Evolutionary conservation across 78 protist species (phyloP), one percentile per base, ranked within the genome.

Genomic region (Dictyostelium capitatum): DNA sequence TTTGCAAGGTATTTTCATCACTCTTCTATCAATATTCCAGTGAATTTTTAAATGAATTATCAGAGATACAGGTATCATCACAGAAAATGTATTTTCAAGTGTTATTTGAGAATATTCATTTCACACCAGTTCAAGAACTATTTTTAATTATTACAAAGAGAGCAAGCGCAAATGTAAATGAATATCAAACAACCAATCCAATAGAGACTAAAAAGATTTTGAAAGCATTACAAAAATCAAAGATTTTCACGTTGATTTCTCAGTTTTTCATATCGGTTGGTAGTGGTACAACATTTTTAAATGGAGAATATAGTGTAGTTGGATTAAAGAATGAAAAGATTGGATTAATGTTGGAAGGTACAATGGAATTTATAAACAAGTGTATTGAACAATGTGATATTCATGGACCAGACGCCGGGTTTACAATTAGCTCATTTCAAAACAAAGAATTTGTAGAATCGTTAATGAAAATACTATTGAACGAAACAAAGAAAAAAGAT

Each of bases 111-210:
- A 47, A 85, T 77, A 20, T 85, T 11, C 37, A 75, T 19, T 46
- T 48, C 25, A 50, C 50, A 75, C 82, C 92, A 25, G 64, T 85
- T 20, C 79, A 85, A 62, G 92, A 85, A 3, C 11, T 85, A 8
- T 79, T 85, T 17, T 8, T 85, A 15, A 51, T 47, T 7, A 75
- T 85, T 4, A 50, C 83, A 73, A 85, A 85, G 48, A 41, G 92
- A 25, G 92, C 92, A 17, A 32, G 75, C 15, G 32, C 75, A 14
- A 85, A 79, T 57, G 78, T 85, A n/a, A 77, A 46, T 59, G 92
- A 85, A 59, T 85, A 85, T 32, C 92, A 85, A 77, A 85, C 92
- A 4, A 41, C 82, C 4, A 85, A 85, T 75, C 92, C 92, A 77
- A 47, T 85, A 5, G 92, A 85, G 23, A 85, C 92, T 30, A 85